Base-by-base conservation (phyloP, 1,284 basidiomycete genomes). In the Mycosarcoma maydis region DNA sequence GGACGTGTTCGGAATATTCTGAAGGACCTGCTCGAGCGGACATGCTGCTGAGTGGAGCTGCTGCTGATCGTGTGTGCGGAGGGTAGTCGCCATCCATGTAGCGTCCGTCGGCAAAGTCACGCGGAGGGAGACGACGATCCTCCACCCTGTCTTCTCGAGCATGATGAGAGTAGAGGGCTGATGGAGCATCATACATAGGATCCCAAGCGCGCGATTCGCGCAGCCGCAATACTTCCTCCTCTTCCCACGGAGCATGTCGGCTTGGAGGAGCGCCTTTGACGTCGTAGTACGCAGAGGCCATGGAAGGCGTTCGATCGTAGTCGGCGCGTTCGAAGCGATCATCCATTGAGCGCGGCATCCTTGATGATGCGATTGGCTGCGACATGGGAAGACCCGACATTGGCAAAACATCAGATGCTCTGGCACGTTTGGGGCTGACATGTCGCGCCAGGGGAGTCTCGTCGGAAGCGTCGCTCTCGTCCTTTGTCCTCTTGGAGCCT, bases 381-480 rank as follows among this genome's bases (percentile, higher is more conserved):
- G 50, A 46, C 8, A 58, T 44, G 14, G 61, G 42, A 27, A 65
- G 51, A 13, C 50, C 50, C 27, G 61, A 58, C 19, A 32, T 16
- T n/a, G 55, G 55, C 3, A 52, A 29, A 3, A 51, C 23, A 27
- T 62, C 66, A 27, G 67, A 70, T 19, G 42, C 52, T 17, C 53
- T 32, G 14, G 55, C 42, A 8, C 66, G 66, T 27, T 69, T 69
- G 6, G 66, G 66, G 38, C 58, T 69, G 39, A 47, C 41, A 10
- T 54, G 47, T 27, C 23, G 42, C 6, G 54, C 47, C 17, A 47
- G 46, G 4, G 41, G 30, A 11, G 40, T 20, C 14, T 65, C 61
- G 24, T 72, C 69, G 14, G 64, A 67, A 26, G 41, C 62, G 32
- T 72, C 69, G 53, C 69, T 68, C 20, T 64, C 59, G 24, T 67